These are phyloP conservation scores for Pisolithus orientalis DNA, from an alignment of 768 basidiomycete species.

Conservation along the genomic window DNA sequence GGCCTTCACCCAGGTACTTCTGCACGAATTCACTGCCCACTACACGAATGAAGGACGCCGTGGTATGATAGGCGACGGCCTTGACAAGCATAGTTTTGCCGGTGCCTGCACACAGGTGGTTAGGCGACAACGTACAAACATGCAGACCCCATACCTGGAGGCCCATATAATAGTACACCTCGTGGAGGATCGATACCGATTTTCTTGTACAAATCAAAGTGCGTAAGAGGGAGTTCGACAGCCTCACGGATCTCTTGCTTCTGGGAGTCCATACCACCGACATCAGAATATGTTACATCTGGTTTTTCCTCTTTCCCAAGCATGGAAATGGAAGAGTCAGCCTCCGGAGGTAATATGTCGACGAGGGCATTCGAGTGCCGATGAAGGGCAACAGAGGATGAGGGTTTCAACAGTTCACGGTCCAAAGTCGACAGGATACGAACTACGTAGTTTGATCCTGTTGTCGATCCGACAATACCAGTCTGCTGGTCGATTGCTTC, in stretches of 20 bases:
- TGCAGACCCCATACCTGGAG: conserved; percentile 61
- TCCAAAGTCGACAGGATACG: conserved; percentile 95
- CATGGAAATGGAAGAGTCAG: conserved; percentile 96
- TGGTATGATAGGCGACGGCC: conserved; percentile 98
- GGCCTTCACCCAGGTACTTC: conserved; percentile 98
- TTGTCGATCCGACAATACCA: conserved; percentile 95
- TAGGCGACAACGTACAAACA: background rate
- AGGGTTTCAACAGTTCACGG: conserved; percentile 94
- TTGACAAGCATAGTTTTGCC: conserved; percentile 99
- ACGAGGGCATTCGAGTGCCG: conserved; percentile 98
- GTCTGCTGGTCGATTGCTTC: conserved; percentile 98
- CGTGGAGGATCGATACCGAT: conserved; percentile 99
- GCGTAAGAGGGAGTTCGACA: conserved; percentile 92
- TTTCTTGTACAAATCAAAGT: conserved; percentile 98
- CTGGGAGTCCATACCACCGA: conserved; percentile 95
- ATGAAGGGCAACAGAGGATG: conserved; percentile 96
- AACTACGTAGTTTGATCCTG: conserved; percentile 97
- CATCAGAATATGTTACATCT: conserved; percentile 88
- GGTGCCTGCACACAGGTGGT: conserved; percentile 56
- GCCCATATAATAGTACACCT: conserved; percentile 94
- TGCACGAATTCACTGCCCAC: conserved; percentile 99
- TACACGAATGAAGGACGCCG: conserved; percentile 95
- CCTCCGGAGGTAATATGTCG: conserved; percentile 97
- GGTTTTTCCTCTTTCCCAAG: conserved; percentile 92
- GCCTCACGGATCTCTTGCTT: conserved; percentile 99